Evolutionary conservation across 495 filamentous ascomycete genomes (phyloP).

Genomic region (Aspergillus panamensis): DNA sequence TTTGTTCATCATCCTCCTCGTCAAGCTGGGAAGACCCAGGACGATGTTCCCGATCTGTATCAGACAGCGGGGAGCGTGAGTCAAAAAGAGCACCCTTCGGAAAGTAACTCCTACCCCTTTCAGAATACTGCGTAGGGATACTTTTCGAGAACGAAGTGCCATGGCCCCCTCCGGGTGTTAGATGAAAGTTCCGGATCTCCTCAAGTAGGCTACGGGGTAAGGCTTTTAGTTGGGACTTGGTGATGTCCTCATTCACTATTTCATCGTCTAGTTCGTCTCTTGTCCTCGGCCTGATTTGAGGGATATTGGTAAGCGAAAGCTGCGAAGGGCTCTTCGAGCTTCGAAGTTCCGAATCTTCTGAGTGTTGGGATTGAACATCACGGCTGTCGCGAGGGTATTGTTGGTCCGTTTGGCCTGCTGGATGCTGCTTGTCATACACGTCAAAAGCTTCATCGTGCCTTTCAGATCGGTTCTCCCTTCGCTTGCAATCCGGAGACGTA

Average conservation of each 20-base stretch:
- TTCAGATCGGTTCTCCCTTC: constrained; percentile 35
- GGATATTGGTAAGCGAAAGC: constrained; percentile 29
- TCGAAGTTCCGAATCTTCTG: constrained; percentile 18
- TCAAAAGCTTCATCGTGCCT: constrained; percentile 31
- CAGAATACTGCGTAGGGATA: constrained; percentile 46
- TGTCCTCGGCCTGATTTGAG: constrained; percentile 21
- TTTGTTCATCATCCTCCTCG: constrained; percentile 89
- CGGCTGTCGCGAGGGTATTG: constrained; percentile 12
- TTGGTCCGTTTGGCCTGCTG: constrained; percentile 10
- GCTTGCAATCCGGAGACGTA: constrained; percentile 47
- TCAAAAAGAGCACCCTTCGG: constrained; percentile 23
- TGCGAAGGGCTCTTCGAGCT: constrained; percentile 35
- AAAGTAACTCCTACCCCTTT: constrained; percentile 34
- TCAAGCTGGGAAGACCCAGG: constrained; percentile 51
- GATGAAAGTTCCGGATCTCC: constrained; percentile 59
- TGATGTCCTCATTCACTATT: constrained; percentile 24
- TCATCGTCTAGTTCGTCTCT: constrained; percentile 11
- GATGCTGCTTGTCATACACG: constrained; percentile 15
- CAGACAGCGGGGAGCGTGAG: constrained; percentile 23
- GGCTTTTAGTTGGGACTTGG: constrained; percentile 27
- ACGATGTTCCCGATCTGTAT: constrained; percentile 30
- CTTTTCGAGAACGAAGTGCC: constrained; percentile 54
- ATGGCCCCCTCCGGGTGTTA: constrained; percentile 51
- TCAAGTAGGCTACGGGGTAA: constrained; percentile 53
- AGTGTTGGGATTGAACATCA: constrained; percentile 4